Percentiles rank a stretch among this genome's conserved stretches.
Conservation (phyloP, 2,329 filamentous ascomycete species). For the Aquanectria penicillioides region DNA sequence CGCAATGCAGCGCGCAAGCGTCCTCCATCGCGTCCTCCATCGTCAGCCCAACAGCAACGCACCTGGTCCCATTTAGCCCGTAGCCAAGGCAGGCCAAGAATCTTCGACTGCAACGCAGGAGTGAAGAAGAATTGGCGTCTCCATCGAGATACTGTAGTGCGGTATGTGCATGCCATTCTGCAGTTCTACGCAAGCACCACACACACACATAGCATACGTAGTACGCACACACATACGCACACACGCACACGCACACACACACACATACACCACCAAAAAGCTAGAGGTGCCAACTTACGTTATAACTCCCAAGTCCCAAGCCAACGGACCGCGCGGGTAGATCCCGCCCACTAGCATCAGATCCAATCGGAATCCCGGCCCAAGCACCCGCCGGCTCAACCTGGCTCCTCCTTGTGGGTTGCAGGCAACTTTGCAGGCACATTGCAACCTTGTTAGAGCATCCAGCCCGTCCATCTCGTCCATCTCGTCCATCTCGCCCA, state of each 20-base stretch:
- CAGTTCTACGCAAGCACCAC: neutral
- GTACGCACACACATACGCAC: too few relatives aligned
- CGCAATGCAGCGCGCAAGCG: conserved; percentile 12
- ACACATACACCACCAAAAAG: neutral
- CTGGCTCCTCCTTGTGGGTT: neutral
- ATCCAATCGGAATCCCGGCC: conserved; percentile 22
- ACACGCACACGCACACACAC: too few relatives aligned
- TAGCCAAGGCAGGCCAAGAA: conserved; percentile 11
- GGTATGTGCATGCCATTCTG: neutral
- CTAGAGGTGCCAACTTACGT: conserved; percentile 4
- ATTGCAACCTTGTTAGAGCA: neutral
- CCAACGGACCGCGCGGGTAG: conserved; percentile 23
- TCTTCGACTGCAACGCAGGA: neutral
- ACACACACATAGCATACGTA: too few relatives aligned
- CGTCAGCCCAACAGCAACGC: neutral
- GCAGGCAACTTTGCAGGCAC: neutral
- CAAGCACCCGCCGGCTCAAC: conserved; percentile 10
- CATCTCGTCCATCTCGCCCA: conserved; percentile 8
- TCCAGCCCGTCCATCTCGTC: conserved; percentile 1
- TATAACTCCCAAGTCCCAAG: conserved; percentile 3
- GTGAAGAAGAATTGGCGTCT: too few relatives aligned
- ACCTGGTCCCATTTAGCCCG: neutral
- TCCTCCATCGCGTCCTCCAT: too few relatives aligned
- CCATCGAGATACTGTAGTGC: neutral
- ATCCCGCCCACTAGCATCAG: conserved; percentile 18